Evolutionary conservation across 1,139 yeast species (phyloP), one percentile per base, ranked within the genome.

Genomic region (Pichia kudriavzevii): DNA sequence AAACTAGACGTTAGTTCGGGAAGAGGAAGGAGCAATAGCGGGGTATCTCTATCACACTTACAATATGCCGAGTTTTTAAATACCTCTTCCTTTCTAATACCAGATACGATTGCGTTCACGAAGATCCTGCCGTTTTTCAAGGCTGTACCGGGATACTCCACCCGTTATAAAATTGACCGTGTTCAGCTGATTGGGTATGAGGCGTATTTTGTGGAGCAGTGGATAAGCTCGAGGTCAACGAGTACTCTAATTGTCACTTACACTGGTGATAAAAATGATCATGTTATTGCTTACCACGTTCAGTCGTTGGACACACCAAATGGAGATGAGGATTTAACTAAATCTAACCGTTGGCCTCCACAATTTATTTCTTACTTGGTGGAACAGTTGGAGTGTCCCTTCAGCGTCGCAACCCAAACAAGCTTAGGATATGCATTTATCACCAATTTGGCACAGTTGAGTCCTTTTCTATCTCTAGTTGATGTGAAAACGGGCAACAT

Each of bases 191-290:
- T 63, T 1, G 97, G 97, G 1, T 84, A 81, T 53, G 97, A 91
- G 55, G 71, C 83, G 19, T 91, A 91, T 52, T 65, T 91, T 31
- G 94, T 88, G 10, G 97, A 91, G 53, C 96, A 88, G 57, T 91
- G 98, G 97, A 79, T 83, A 3, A 69, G 80, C 28, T 78, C 77
- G 39, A 64, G 97, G 26, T 68, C 71, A 36, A 63, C 76, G 16
- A 77, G 84, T 23, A 67, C 79, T 1, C 68, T 82, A 7, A 79
- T 88, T 18, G 75, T 91, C 1, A 75, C 93, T 0, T 91, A 72
- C 53, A 88, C 97, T 0, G 97, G 97, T 3, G 83, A 85, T 51
- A 58, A 72, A 8, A 65, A 66, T 19, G 83, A 85, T 46, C 61
- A 63, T 28, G 70, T 85, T 1, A 58, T 66, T 7, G 94, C 79